phyloP scores from a whole-genome alignment of 2,329 filamentous ascomycete genomes.

The Microsporum canis region DNA sequence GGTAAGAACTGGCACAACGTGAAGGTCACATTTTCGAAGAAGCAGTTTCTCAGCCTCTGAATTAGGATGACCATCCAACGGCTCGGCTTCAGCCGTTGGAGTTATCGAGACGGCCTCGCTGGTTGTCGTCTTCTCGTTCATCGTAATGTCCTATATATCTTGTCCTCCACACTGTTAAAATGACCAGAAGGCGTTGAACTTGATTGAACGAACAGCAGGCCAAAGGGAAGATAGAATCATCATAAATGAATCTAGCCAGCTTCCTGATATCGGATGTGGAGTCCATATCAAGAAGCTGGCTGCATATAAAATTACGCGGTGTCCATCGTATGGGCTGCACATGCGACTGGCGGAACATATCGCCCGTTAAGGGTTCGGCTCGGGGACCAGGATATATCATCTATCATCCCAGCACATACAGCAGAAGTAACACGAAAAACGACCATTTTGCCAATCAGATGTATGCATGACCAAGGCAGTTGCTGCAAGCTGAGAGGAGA shows the following conservation, averaged over 20 bases:
- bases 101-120: constrained; percentile 9
- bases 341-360: background rate
- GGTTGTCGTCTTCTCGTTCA: constrained; percentile 1
- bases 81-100: constrained; percentile 6
- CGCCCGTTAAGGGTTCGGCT: background rate
- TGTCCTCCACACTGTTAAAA: background rate
- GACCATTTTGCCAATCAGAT: background rate
- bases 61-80: constrained; percentile 14
- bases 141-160: background rate
- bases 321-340: background rate
- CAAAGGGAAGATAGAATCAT: background rate
- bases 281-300: background rate
- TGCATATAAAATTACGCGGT: background rate
- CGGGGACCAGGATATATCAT: background rate
- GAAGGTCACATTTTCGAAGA: constrained; percentile 39
- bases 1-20: constrained; percentile 39
- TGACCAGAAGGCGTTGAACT: background rate
- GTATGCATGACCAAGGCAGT: background rate
- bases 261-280: background rate
- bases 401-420: background rate
- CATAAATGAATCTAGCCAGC: background rate
- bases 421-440: background rate
- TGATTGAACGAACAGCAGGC: background rate
- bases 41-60: constrained; percentile 29
- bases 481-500: background rate